A percentile compares a stretch with the other conserved stretches of the same genome.
Evolutionary conservation across 2,329 filamentous ascomycete species (phyloP).

Genomic region (Xylariaceae sp.): DNA sequence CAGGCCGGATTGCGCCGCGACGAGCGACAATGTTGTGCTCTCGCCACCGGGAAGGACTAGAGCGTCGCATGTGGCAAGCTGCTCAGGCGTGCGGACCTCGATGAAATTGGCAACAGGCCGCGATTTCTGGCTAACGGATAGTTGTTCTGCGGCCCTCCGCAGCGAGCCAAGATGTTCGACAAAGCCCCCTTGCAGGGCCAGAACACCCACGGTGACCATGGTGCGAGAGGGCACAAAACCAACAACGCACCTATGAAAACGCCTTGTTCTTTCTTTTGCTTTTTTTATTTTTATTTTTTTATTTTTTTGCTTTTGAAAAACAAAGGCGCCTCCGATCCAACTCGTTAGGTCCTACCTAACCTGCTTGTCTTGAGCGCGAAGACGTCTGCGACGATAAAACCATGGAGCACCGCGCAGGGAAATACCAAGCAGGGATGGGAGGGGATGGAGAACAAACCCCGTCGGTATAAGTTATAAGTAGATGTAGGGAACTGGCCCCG

Average conservation of each 20-base stretch:
- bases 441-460: neutral
- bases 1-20: conserved; percentile 75
- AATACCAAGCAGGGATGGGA: conserved; percentile 1
- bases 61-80: conserved; percentile 72
- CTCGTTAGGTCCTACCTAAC: neutral
- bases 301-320: neutral
- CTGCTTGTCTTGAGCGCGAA: neutral
- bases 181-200: conserved; percentile 88
- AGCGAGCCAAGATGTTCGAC: conserved; percentile 80
- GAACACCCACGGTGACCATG: conserved; percentile 54
- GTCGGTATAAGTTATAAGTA: conserved; percentile 11
- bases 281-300: neutral
- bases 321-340: neutral
- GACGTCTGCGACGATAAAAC: neutral
- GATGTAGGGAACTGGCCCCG: too few relatives aligned
- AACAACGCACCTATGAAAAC: neutral
- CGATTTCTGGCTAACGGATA: conserved; percentile 32
- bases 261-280: too few relatives aligned
- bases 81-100: conserved; percentile 71
- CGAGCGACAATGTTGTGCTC: conserved; percentile 87
- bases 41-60: conserved; percentile 92
- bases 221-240: neutral
- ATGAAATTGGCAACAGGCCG: conserved; percentile 41
- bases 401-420: neutral
- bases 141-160: conserved; percentile 57